phyloP scores from a whole-genome alignment of 73 alveolate species.

The Blepharisma japonicum region DNA sequence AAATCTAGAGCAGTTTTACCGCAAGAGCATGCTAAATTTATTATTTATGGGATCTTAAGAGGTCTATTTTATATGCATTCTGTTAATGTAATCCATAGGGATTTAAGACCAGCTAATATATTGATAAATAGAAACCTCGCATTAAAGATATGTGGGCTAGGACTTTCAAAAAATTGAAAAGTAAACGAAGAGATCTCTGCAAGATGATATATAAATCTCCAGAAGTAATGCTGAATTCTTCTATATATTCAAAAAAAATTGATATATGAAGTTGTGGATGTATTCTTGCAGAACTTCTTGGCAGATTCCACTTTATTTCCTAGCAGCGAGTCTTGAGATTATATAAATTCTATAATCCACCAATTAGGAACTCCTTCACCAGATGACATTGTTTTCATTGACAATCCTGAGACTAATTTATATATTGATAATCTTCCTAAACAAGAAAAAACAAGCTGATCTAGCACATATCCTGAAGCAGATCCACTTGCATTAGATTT shows the following conservation, averaged over 20 bases:
- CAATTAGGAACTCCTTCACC: conserved; percentile 87
- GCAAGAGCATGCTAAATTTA: conserved; percentile 73
- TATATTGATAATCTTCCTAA: conserved; percentile 69
- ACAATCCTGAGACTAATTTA: conserved; percentile 79
- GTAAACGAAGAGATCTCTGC: conserved; percentile 74
- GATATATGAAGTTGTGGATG: conserved; percentile 93
- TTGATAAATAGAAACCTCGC: conserved; percentile 87
- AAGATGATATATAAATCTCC: conserved; percentile 97
- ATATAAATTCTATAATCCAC: conserved; percentile 75
- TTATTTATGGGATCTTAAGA: conserved; percentile 76
- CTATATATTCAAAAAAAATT: conserved; percentile 75
- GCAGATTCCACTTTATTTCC: conserved; percentile 89
- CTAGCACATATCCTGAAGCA: conserved; percentile 74
- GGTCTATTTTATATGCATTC: conserved; percentile 88
- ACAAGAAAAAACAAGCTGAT: conserved; percentile 76
- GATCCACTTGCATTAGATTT: conserved; percentile 84
- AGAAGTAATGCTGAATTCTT: conserved; percentile 80
- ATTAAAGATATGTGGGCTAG: conserved; percentile 86
- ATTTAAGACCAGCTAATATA: conserved; percentile 89
- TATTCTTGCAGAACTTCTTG: conserved; percentile 73
- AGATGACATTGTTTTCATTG: conserved; percentile 75
- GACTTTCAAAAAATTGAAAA: conserved; percentile 68
- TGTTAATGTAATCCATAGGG: conserved; percentile 91
- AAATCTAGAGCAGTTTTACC: conserved; percentile 55
- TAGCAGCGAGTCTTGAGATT: conserved; percentile 86